Evolutionary conservation across 768 basidiomycete species (phyloP).

Genomic region (Tricholoma bakamatsutake): DNA sequence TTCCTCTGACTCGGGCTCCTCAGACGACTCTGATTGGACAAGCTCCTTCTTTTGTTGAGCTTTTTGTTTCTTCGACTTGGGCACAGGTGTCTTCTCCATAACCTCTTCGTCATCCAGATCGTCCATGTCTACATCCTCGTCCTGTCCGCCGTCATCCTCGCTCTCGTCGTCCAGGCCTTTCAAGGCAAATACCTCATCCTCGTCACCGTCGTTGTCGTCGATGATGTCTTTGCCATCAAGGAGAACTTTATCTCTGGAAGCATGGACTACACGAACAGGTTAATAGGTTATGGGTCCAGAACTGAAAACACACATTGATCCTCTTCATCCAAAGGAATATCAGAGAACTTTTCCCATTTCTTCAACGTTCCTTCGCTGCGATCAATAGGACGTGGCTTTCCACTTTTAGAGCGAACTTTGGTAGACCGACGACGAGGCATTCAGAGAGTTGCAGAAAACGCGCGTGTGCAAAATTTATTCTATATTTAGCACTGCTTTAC

Average conservation of each 20-base stretch:
- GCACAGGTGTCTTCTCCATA: slow-evolving; percentile 13
- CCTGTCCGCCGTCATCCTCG: slow-evolving; percentile 20
- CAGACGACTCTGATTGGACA: slow-evolving; percentile 15
- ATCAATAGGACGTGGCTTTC: slow-evolving; percentile 43
- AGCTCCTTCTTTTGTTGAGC: slow-evolving; percentile 19
- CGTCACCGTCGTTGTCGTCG: slow-evolving; percentile 51
- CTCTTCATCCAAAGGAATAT: slow-evolving; percentile 73
- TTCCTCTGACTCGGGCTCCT: slow-evolving; percentile 34
- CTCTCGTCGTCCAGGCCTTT: slow-evolving; percentile 50
- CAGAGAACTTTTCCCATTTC: slow-evolving; percentile 61
- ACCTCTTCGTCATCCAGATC: slow-evolving; percentile 26
- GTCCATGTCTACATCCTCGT: slow-evolving; percentile 29
- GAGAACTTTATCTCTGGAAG: slow-evolving; percentile 68
- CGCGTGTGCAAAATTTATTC: too few species aligned
- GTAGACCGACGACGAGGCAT: slow-evolving; percentile 47
- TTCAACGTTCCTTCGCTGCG: slow-evolving; percentile 48
- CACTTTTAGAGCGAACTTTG: slow-evolving; percentile 25
- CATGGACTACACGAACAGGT: slow-evolving; percentile 49
- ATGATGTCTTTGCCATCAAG: slow-evolving; percentile 53
- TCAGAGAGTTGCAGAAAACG: too few species aligned
- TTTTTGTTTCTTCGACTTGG: slow-evolving; percentile 13
- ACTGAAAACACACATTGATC: slow-evolving; percentile 58
- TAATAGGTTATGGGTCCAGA: background rate
- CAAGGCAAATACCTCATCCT: slow-evolving; percentile 80
- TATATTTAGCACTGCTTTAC: too few species aligned